phyloP scores from a whole-genome alignment of 345 rosid species.

The Bruguiera parviflora region DNA sequence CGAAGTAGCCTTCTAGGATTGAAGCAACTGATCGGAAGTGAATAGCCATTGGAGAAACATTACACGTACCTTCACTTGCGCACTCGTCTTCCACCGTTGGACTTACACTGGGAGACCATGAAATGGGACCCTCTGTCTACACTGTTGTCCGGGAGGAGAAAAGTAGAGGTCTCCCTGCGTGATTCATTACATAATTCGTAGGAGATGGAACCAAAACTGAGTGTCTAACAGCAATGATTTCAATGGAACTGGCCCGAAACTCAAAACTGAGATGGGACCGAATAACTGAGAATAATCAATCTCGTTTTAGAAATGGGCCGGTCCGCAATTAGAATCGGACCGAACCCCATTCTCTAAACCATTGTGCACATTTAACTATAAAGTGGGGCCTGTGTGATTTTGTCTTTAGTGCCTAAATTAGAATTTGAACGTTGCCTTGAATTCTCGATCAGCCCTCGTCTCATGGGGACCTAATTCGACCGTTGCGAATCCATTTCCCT shows the following conservation, averaged over 20 bases:
- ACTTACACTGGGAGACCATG: slow-evolving; percentile 35
- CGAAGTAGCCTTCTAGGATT: slow-evolving; percentile 62
- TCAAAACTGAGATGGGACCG: too few relatives aligned
- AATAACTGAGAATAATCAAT: too few relatives aligned
- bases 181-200: slow-evolving; percentile 78
- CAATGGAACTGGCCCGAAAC: too few relatives aligned
- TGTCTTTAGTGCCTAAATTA: background rate
- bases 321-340: too few relatives aligned
- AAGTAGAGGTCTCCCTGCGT: slow-evolving; percentile 51
- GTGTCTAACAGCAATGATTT: too few relatives aligned
- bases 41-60: slow-evolving; percentile 39
- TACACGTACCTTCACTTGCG: slow-evolving; percentile 21
- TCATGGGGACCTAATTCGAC: slow-evolving; percentile 27
- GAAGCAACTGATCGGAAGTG: slow-evolving; percentile 56
- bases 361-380: too few relatives aligned
- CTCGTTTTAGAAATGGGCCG: too few relatives aligned
- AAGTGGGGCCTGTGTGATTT: too few relatives aligned
- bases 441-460: slow-evolving; percentile 17
- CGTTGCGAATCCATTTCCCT: slow-evolving; percentile 34
- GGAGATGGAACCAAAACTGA: slow-evolving; percentile 40
- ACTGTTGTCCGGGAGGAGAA: slow-evolving; percentile 51
- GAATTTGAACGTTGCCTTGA: slow-evolving; percentile 15
- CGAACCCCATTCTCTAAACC: too few relatives aligned
- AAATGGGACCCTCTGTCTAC: slow-evolving; percentile 22
- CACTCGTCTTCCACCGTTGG: slow-evolving; percentile 41